These are phyloP conservation scores for Nicotiana paniculata DNA, from an alignment of 257 asterid species.

Conservation along the genomic window DNA sequence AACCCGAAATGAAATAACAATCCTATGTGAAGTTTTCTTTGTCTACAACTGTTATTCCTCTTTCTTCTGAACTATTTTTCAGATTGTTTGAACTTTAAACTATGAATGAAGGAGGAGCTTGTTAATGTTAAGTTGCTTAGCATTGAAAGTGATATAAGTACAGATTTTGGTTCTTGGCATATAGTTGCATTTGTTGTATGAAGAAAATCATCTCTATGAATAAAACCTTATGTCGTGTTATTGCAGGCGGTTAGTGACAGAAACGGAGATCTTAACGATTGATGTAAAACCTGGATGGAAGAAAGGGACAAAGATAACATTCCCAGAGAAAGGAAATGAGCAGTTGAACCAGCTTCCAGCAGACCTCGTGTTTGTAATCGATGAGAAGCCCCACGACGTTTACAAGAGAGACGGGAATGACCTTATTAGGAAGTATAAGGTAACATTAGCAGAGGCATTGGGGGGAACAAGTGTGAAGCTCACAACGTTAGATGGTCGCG, in stretches of 20 bases:
- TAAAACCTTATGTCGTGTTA: neutral
- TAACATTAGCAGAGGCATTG: slow-evolving; percentile 58
- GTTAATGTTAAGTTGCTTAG: neutral
- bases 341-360: slow-evolving; percentile 74
- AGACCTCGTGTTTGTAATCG: slow-evolving; percentile 76
- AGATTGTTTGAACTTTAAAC: neutral
- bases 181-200: neutral
- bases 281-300: slow-evolving; percentile 94
- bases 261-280: slow-evolving; percentile 56
- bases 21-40: too few species aligned
- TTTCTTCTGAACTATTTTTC: neutral
- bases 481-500: slow-evolving; percentile 48
- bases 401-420: slow-evolving; percentile 75
- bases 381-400: slow-evolving; percentile 66
- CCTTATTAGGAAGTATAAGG: slow-evolving; percentile 28
- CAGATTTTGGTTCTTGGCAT: neutral
- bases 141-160: neutral
- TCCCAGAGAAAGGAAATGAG: slow-evolving; percentile 85
- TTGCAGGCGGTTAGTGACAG: slow-evolving; percentile 44
- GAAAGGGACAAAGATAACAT: slow-evolving; percentile 81
- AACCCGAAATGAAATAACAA: too few species aligned
- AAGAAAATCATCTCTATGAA: neutral
- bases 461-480: slow-evolving; percentile 50
- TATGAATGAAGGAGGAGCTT: neutral
- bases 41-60: neutral